Evolutionary conservation across 1,139 yeast genomes (phyloP), one percentile per base, ranked within the genome.

Genomic region (Taiozyma sp.): DNA sequence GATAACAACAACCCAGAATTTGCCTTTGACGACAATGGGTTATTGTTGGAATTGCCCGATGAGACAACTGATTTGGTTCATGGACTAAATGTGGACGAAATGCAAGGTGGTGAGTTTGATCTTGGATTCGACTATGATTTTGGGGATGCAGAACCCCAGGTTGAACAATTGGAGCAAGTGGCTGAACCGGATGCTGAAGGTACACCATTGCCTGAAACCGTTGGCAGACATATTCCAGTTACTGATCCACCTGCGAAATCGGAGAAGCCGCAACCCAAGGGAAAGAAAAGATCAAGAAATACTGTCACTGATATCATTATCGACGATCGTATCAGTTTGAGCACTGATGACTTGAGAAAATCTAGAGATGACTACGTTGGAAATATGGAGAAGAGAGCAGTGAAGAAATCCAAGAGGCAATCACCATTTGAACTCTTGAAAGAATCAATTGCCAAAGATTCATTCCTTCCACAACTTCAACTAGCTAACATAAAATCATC

Each of bases 21-120:
- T 53, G 61, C 60, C 0, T 62, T 62, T 45, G 57, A 61, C 46
- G 65, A 59, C 22, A 57, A 62, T 43, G 65, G 65, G 8, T 47
- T 60, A 48, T 48, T 62, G 32, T 44, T 60, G 8, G 60, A 56
- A n/a, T 27, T 52, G 14, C 44, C 43, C 4, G 52, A 43, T 27
- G 57, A 54, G 30, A 19, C 54, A 27, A 51, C 29, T 19, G 46
- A 32, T 34, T 24, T 19, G 23, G 49, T 12, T 9, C 8, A 14
- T 40, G 34, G 27, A 34, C 34, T 7, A 28, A 16, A 5, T 14
- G 19, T 19, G n/a, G 43, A 29, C 16, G 47, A 45, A 7, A 36
- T 43, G 14, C 40, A 60, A 53, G 58, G 51, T 14, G 51, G 51
- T 22, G 65, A 59, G 14, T 47, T 59, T 12, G 64, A 57, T 44